Conservation (phyloP, 768 basidiomycete genomes). For the Coprinopsis strossmayeri region DNA sequence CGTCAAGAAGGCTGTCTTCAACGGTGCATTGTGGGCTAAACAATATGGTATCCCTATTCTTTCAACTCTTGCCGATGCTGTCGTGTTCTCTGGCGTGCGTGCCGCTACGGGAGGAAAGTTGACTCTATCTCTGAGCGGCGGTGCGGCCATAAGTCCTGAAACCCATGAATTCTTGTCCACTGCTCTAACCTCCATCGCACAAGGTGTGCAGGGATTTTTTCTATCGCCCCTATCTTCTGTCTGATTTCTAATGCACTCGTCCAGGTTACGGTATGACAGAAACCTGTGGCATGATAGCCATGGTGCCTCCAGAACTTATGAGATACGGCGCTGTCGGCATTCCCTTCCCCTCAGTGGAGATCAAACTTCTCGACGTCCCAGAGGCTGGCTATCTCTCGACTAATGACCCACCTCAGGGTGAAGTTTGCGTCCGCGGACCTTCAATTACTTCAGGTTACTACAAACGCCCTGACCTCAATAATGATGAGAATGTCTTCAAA, state of each 20-base stretch:
- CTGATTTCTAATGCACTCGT: no score
- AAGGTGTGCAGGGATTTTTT: slow-evolving; percentile 58
- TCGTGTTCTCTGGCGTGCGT: slow-evolving; percentile 71
- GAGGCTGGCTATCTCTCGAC: slow-evolving; percentile 82
- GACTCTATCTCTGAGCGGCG: slow-evolving; percentile 74
- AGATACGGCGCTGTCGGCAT: slow-evolving; percentile 73
- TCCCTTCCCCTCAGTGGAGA: slow-evolving; percentile 83
- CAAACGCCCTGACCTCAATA: slow-evolving; percentile 86
- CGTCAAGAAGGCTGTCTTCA: slow-evolving; percentile 73
- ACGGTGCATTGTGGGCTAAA: slow-evolving; percentile 72
- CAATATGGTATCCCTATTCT: slow-evolving; percentile 61
- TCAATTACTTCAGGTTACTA: slow-evolving; percentile 86
- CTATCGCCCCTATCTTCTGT: no score
- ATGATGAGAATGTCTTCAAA: slow-evolving; percentile 73
- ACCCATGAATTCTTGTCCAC: slow-evolving; percentile 88
- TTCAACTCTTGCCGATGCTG: slow-evolving; percentile 58
- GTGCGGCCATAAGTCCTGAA: slow-evolving; percentile 77
- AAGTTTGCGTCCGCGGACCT: slow-evolving; percentile 84
- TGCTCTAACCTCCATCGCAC: slow-evolving; percentile 75
- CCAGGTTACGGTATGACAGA: slow-evolving; percentile 97
- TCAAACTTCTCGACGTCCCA: slow-evolving; percentile 78
- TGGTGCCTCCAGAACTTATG: slow-evolving; percentile 81
- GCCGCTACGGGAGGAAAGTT: slow-evolving; percentile 85
- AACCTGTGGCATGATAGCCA: slow-evolving; percentile 82
- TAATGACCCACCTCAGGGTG: slow-evolving; percentile 72